Evolutionary conservation across 2,329 filamentous ascomycete genomes (phyloP).

Genomic region (Davidsoniella australis): DNA sequence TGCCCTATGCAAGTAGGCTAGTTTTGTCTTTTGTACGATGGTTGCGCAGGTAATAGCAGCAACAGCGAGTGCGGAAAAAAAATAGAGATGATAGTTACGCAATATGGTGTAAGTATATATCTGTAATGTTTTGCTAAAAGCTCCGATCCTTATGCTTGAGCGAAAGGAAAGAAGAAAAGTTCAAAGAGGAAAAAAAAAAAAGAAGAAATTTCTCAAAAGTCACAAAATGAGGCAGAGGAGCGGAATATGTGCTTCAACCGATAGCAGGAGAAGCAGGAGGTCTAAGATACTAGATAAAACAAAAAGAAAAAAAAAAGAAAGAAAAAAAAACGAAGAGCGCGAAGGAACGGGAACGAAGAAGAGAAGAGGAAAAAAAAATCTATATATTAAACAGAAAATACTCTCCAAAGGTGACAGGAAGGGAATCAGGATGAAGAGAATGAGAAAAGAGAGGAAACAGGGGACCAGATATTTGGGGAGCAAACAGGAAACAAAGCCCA

Average conservation of each 20-base stretch:
- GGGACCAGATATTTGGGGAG: constrained; percentile 4
- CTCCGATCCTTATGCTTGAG: too few species aligned
- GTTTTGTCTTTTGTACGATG: too few species aligned
- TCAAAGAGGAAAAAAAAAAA: neutral
- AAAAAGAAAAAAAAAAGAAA: neutral
- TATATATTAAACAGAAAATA: constrained; percentile 2
- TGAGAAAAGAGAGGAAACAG: constrained; percentile 6
- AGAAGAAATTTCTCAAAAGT: neutral
- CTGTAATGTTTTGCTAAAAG: too few species aligned
- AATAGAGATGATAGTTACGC: too few species aligned
- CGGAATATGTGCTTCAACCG: too few species aligned
- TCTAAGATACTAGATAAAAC: neutral
- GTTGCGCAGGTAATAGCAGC: too few species aligned
- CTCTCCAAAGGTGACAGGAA: neutral
- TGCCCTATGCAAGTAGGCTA: neutral
- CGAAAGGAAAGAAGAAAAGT: neutral
- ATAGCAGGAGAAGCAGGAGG: neutral
- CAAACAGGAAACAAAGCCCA: too few species aligned
- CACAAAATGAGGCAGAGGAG: neutral
- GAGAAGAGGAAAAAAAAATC: neutral
- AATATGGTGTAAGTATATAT: too few species aligned
- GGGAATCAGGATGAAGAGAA: constrained; percentile 2
- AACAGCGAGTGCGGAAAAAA: too few species aligned
- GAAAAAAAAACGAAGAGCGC: neutral
- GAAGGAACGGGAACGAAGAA: neutral